These are phyloP conservation scores for Colletotrichum sp. DNA, from an alignment of 2,329 filamentous ascomycete genomes.

Conservation along the genomic window DNA sequence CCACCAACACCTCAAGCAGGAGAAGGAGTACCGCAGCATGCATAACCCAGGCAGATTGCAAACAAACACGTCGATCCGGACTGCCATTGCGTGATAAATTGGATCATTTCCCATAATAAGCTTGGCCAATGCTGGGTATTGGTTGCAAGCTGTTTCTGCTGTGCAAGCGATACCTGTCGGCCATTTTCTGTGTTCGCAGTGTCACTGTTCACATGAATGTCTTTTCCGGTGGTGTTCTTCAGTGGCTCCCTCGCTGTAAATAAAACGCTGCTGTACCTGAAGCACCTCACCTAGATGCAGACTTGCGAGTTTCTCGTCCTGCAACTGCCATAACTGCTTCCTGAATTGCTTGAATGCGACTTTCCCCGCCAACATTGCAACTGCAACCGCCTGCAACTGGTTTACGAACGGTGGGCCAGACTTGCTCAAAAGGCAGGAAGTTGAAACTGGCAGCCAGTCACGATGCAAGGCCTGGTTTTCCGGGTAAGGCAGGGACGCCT, in stretches of 20 bases:
- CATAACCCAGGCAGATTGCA: constrained; percentile 13
- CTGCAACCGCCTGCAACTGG: not conserved
- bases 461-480: not conserved
- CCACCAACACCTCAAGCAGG: not conserved
- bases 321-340: not conserved
- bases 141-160: not conserved
- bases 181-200: not conserved
- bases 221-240: not conserved
- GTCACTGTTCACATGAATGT: not conserved
- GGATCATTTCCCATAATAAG: constrained; percentile 1
- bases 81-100: constrained; percentile 15
- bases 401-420: not conserved
- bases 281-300: not conserved
- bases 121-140: not conserved
- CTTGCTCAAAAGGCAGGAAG: not conserved
- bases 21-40: not conserved
- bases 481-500: not conserved
- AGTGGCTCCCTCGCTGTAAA: not conserved
- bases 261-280: not conserved
- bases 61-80: constrained; percentile 4
- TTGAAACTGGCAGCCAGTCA: not conserved
- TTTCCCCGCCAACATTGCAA: not conserved
- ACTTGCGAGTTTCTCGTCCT: not conserved
- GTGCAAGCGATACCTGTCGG: not conserved
- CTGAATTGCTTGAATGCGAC: not conserved